phyloP scores from a whole-genome alignment of 1,284 basidiomycete genomes.

The Wallemia hederae region DNA sequence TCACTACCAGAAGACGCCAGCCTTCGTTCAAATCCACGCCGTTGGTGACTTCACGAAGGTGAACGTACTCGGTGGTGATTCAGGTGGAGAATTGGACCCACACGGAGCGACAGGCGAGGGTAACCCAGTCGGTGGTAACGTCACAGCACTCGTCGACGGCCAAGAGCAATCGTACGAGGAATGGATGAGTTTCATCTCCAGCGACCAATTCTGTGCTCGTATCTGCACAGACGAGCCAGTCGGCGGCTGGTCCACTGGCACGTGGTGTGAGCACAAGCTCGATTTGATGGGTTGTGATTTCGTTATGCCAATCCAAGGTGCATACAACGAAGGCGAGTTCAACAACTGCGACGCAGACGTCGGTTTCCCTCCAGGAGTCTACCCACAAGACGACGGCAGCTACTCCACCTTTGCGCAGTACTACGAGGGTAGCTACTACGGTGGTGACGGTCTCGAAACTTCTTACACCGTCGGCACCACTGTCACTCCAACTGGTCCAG shows the following conservation, averaged over 20 bases:
- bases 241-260: constrained; percentile 13
- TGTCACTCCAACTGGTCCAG: not conserved
- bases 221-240: constrained; percentile 18
- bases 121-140: constrained; percentile 18
- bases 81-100: constrained; percentile 22
- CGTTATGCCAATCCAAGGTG: constrained; percentile 15
- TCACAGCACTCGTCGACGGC: constrained; percentile 22
- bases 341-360: constrained; percentile 10
- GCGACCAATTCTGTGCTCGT: constrained; percentile 18
- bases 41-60: constrained; percentile 19
- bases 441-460: not conserved
- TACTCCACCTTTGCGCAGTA: not conserved
- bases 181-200: constrained; percentile 20
- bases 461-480: not conserved
- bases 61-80: constrained; percentile 18
- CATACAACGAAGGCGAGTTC: constrained; percentile 11
- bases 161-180: constrained; percentile 22
- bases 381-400: not conserved
- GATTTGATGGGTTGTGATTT: constrained; percentile 5
- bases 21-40: not conserved
- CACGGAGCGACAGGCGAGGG: constrained; percentile 18
- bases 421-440: not conserved
- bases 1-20: not conserved
- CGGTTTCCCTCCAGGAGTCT: not conserved
- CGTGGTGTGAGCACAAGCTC: constrained; percentile 6